Evolutionary conservation across 495 filamentous ascomycete species (phyloP).

Genomic region (Tuber brumale): DNA sequence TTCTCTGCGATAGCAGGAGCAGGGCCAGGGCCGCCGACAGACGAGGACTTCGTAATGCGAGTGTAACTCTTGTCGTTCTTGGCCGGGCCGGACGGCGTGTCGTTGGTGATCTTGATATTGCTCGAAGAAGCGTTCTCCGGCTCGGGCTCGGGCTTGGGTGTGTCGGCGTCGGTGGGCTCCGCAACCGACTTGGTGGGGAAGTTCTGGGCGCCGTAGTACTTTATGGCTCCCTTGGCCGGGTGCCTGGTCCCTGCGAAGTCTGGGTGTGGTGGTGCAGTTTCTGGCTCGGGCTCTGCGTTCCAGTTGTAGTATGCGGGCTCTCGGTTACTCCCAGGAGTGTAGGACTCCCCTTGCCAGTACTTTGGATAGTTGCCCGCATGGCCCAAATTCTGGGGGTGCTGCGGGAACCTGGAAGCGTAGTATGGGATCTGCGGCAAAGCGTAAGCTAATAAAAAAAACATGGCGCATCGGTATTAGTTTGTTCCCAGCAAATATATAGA

Average conservation of each 20-base stretch:
- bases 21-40: constrained; percentile 9
- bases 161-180: not conserved
- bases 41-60: constrained; percentile 23
- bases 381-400: constrained; percentile 38
- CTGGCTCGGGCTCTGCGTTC: not conserved
- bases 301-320: constrained; percentile 9
- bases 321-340: constrained; percentile 12
- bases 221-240: constrained; percentile 30
- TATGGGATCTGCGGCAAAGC: constrained; percentile 27
- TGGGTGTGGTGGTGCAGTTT: constrained; percentile 10
- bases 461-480: not conserved
- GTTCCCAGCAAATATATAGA: not conserved
- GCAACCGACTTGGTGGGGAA: constrained; percentile 16
- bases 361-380: constrained; percentile 37
- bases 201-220: constrained; percentile 20
- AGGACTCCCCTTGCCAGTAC: constrained; percentile 38
- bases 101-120: constrained; percentile 32
- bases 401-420: constrained; percentile 37
- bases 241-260: constrained; percentile 20
- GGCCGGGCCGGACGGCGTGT: constrained; percentile 11
- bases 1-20: not conserved
- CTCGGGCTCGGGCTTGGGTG: not conserved
- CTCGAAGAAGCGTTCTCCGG: not conserved
- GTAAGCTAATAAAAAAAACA: constrained; percentile 13
- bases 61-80: constrained; percentile 29